These are phyloP conservation scores for Alternaria brassicicola DNA, from an alignment of 2,329 filamentous ascomycete genomes.

Conservation along the genomic window DNA sequence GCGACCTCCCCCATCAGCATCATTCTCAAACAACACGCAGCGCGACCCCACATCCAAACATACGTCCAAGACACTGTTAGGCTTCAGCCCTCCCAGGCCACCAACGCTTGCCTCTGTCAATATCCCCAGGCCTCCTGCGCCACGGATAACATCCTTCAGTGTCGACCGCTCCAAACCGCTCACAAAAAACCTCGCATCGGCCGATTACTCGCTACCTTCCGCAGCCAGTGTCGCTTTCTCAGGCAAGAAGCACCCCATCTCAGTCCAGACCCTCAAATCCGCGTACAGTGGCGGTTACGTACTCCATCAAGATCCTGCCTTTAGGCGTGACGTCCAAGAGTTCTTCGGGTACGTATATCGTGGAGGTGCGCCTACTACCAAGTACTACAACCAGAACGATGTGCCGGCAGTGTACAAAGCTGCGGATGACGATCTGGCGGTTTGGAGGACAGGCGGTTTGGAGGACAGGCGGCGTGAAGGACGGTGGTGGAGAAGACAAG, in stretches of 20 bases:
- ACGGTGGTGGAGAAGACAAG: neutral
- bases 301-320: constrained; percentile 15
- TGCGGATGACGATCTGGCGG: constrained; percentile 16
- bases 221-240: neutral
- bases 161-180: neutral
- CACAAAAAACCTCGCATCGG: constrained; percentile 53
- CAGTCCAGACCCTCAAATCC: constrained; percentile 52
- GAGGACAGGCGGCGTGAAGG: neutral
- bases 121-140: neutral
- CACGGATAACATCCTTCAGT: constrained; percentile 32
- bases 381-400: constrained; percentile 59
- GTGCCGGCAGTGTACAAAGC: constrained; percentile 11
- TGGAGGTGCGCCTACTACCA: constrained; percentile 60
- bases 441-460: constrained; percentile 8
- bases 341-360: constrained; percentile 5
- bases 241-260: neutral
- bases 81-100: constrained; percentile 55
- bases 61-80: neutral
- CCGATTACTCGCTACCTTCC: neutral
- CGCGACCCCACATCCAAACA: neutral
- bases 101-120: constrained; percentile 53
- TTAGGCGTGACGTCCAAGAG: constrained; percentile 12
- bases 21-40: neutral
- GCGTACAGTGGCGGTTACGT: constrained; percentile 71
- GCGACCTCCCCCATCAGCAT: neutral